Conservation (phyloP, 208 protist genomes). For the Leishmania arabica region DNA sequence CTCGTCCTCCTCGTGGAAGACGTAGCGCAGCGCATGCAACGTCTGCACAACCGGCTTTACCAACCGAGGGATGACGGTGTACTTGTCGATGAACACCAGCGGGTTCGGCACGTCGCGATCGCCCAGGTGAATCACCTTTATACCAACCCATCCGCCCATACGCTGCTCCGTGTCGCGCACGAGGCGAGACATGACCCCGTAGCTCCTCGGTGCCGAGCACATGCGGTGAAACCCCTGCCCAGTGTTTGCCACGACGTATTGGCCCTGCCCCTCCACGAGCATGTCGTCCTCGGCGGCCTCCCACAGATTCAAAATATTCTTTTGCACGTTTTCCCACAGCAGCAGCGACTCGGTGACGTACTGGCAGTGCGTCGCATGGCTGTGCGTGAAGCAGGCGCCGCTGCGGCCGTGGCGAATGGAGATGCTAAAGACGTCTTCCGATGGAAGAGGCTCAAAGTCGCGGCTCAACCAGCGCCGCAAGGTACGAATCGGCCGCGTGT, state of each 20-base stretch:
- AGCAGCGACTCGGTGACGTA: slow-evolving; percentile 96
- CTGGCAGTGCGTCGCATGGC: slow-evolving; percentile 92
- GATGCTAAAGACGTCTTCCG: slow-evolving; percentile 38
- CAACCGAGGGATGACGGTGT: slow-evolving; percentile 95
- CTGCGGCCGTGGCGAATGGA: slow-evolving; percentile 46
- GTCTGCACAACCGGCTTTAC: slow-evolving; percentile 93
- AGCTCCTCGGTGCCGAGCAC: slow-evolving; percentile 88
- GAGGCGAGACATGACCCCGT: slow-evolving; percentile 77
- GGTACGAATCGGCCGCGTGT: slow-evolving; percentile 71
- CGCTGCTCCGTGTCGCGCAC: slow-evolving; percentile 76
- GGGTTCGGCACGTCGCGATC: slow-evolving; percentile 98
- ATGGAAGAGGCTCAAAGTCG: slow-evolving; percentile 62
- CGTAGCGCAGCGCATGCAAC: slow-evolving; percentile 60
- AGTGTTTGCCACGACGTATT: slow-evolving; percentile 90
- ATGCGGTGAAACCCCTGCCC: slow-evolving; percentile 96
- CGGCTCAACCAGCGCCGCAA: slow-evolving; percentile 55
- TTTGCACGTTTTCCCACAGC: slow-evolving; percentile 95
- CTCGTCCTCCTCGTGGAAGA: slow-evolving; percentile 57
- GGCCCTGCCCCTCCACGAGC: slow-evolving; percentile 54
- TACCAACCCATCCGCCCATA: slow-evolving; percentile 95
- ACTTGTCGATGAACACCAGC: slow-evolving; percentile 99
- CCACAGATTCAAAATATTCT: slow-evolving; percentile 95
- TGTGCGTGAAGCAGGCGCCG: slow-evolving; percentile 95
- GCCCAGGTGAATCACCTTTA: slow-evolving; percentile 97
- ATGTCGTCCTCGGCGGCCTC: slow-evolving; percentile 94